Base-by-base conservation (phyloP, 805 yeast genomes). In the Yarrowia porcina region DNA sequence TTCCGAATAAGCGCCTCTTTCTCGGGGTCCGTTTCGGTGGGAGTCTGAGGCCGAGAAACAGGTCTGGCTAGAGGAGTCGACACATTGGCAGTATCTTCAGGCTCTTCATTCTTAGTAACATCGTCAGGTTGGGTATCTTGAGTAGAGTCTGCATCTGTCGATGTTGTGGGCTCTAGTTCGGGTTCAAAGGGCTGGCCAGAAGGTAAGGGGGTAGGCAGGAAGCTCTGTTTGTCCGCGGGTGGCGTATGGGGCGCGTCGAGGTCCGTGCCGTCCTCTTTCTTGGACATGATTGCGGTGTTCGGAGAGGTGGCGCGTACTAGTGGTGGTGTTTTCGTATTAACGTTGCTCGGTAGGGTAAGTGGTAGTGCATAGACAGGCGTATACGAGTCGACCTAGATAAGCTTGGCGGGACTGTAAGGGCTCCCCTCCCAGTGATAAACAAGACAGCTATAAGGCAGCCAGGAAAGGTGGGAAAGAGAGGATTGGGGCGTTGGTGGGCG, bases 301-400 rank as follows among this genome's bases (percentile, higher is more conserved):
- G n/a, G n/a, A 23, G 25, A 21, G 32, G 59, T 52, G 59, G 59
- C 59, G 59, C 59, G 59, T 52, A 33, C 33, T 52, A 36, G 44
- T 52, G 59, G 59, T 52, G 59, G 59, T 52, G 59, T 52, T 52
- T 52, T 52, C 59, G 59, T 36, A 52, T 52, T 52, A 52, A 25
- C 59, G 59, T 52, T 52, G 59, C 59, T 52, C 44, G 33, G 59
- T 52, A 52, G 59, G 59, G 59, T 52, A 52, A 52, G 56, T 21
- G 30, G 56, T 49, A 8, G 56, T 49, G 56, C 56, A 49, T 49
- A 15, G 12, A 49, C 56, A 49, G 56, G 56, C 56, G 56, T 49
- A 49, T 49, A 49, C 56, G 56, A 49, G 56, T 18, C 28, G 27
- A 18, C 27, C 52, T 18, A 49, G 56, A 49, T 49, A 49, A 49